A percentile compares a stretch with the other conserved stretches of the same genome.
These are phyloP conservation scores for Pseudogymnoascus sp. DNA, from an alignment of 2,329 filamentous ascomycete species.

Conservation along the genomic window DNA sequence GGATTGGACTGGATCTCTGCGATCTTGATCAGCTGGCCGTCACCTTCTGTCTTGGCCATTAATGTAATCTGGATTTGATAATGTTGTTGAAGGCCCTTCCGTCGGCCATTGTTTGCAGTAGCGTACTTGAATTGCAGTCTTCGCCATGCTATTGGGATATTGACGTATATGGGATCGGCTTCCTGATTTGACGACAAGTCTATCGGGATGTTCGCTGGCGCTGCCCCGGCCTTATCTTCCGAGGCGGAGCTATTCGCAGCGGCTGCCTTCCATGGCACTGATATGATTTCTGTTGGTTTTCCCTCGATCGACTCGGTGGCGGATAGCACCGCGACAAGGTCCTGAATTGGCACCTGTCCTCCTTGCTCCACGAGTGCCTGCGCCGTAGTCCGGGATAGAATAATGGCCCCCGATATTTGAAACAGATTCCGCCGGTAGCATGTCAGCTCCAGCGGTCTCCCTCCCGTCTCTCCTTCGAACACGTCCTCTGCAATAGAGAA, in stretches of 20 bases:
- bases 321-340: constrained; percentile 73
- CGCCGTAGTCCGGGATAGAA: constrained; percentile 62
- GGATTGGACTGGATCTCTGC: constrained; percentile 83
- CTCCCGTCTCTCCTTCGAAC: constrained; percentile 44
- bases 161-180: constrained; percentile 71
- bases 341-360: constrained; percentile 64
- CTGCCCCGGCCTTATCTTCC: constrained; percentile 34
- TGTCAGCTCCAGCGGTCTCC: constrained; percentile 69
- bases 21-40: constrained; percentile 60
- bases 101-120: constrained; percentile 88
- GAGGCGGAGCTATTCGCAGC: constrained; percentile 15
- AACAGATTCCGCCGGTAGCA: constrained; percentile 94
- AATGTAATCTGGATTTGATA: constrained; percentile 84
- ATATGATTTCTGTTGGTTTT: constrained; percentile 87
- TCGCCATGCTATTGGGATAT: constrained; percentile 85
- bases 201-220: constrained; percentile 46
- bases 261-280: constrained; percentile 80
- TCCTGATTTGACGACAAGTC: constrained; percentile 52
- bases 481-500: constrained; percentile 81
- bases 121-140: constrained; percentile 91
- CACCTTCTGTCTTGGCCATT: constrained; percentile 59
- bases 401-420: constrained; percentile 84
- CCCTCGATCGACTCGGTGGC: constrained; percentile 89
- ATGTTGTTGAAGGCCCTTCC: constrained; percentile 91
- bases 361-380: constrained; percentile 70